Evolutionary conservation across 805 yeast genomes (phyloP), one percentile per base, ranked within the genome.

Genomic region (Cyberlindnera bimundalis): DNA sequence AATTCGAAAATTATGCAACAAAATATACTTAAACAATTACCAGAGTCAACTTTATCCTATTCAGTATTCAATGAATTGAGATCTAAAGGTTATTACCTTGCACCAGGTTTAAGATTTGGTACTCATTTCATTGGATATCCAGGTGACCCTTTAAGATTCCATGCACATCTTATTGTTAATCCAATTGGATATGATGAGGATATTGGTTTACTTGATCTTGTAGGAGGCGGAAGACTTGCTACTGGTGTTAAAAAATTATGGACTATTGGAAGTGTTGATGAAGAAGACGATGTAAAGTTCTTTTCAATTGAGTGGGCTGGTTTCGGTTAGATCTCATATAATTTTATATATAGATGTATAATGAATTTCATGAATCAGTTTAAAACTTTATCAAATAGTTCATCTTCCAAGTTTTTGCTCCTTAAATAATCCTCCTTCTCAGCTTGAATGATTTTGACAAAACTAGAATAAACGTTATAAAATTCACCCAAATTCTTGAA

Each of bases 231-330:
- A 0, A 70, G 99, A 50, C 63, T 91, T 36, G 96, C 96, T 2
- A 89, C 97, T 0, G 83, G 90, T 2, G 98, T 91, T 8, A 91
- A 93, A 60, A 91, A 91, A 60, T 68, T 83, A 16, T 84, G 88
- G 84, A 74, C 85, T 2, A 51, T 84, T 8, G 68, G 74, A 13
- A 79, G 74, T 19, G 62, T 59, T 28, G 40, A 43, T n/a, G 46
- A 48, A 14, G 38, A 46, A 2, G 44, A 49, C 8, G 50, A 51
- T 3, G 64, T 66, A 13, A 65, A 63, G 34, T 73, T 74, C 14
- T 91, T 78, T 56, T 83, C 96, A 6, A 67, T 91, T 2, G 96
- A 91, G 63, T 91, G 99, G 99, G 89, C 98, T 1, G 97, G 96
- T 0, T 91, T 91, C 65, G 97, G 96, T 42, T 88, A 60, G 40